Percentiles rank a stretch among this genome's conserved stretches.
These are phyloP conservation scores for Chlamydomonas asymmetrica DNA, from an alignment of 139 green algal genomes.

Conservation along the genomic window DNA sequence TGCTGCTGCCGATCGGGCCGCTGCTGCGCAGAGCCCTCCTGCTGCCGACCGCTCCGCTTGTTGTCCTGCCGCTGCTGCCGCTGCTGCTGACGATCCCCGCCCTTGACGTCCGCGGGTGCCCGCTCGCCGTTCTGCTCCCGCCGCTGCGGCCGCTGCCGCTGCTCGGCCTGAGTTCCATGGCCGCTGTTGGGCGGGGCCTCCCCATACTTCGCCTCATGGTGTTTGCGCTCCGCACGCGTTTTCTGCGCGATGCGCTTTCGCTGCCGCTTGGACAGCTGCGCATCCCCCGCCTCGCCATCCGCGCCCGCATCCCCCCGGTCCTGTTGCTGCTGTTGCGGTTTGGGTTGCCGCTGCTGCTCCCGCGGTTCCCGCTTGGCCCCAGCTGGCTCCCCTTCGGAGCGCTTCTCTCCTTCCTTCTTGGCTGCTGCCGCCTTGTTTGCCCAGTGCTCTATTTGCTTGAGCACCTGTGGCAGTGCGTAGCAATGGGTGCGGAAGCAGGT, in stretches of 20 bases:
- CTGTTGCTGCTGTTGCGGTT: conserved; percentile 3
- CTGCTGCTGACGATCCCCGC: background rate
- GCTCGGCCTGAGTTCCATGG: background rate
- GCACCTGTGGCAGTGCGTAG: conserved; percentile 20
- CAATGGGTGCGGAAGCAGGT: no score
- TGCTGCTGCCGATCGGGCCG: conserved; percentile 11
- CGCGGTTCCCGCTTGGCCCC: conserved; percentile 2
- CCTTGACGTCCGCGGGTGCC: no score
- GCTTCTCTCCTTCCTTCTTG: conserved; percentile 13
- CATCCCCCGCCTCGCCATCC: conserved; percentile 7
- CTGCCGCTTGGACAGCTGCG: conserved; percentile 19
- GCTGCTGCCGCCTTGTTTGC: background rate
- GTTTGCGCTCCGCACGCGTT: conserved; percentile 12
- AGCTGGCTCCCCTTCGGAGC: conserved; percentile 3
- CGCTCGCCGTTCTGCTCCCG: background rate
- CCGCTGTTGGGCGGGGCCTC: background rate
- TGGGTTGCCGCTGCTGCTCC: conserved; percentile 8
- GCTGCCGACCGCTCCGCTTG: background rate
- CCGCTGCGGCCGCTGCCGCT: background rate
- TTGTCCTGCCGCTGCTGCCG: no score
- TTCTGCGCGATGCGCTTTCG: conserved; percentile 16
- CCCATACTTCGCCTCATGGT: conserved; percentile 4
- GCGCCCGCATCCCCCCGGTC: background rate
- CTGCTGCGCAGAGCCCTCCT: conserved; percentile 2
- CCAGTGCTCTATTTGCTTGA: conserved; percentile 52